Evolutionary conservation across 176 grass and related monocot genomes (phyloP), one percentile per base, ranked within the genome.

Genomic region (Alloteropsis semialata): DNA sequence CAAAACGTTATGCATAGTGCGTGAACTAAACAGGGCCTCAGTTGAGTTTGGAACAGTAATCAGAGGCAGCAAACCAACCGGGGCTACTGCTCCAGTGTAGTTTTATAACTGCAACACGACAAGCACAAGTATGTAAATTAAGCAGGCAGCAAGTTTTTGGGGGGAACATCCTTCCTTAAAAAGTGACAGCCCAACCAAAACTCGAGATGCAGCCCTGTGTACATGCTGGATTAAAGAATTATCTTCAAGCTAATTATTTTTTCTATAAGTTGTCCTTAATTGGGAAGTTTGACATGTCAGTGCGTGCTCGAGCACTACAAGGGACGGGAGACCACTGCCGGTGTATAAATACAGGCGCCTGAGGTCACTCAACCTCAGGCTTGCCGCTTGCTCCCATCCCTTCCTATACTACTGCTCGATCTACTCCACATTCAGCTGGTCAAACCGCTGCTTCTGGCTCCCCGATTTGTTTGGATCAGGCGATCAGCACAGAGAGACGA

Each of bases 161-260:
- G 80, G 84, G 93, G 70, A 65, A 88, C 90, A 96, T 69, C 79
- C 82, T 84, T 96, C 93, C 90, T 89, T 92, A 90, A 89, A 85
- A 76, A 79, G 74, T 91, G 93, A 81, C 46, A 90, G 73, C 82
- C 74, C 85, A 84, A 78, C 58, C 86, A 75, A 74, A 81, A 67
- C 56, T 77, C 54, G 65, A 45, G 62, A 53, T 57, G 9, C 51
- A 81, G 78, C 63, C 55, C 42, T 43, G 22, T 3, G 22, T 49
- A 72, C 43, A 72, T 29, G 49, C 59, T 50, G 69, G 51, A 61
- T 44, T 84, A 84, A 75, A 88, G 27, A 84, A 80, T 46, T 38
- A 44, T 19, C 72, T 22, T 45, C 36, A 43, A 37, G 54, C 41
- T 50, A 58, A 59, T 79, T 72, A 18, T n/a, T 49, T 82, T 83